These are phyloP conservation scores for Pseudovirgaria hyperparasitica DNA, from an alignment of 2,329 filamentous ascomycete species.

Conservation along the genomic window DNA sequence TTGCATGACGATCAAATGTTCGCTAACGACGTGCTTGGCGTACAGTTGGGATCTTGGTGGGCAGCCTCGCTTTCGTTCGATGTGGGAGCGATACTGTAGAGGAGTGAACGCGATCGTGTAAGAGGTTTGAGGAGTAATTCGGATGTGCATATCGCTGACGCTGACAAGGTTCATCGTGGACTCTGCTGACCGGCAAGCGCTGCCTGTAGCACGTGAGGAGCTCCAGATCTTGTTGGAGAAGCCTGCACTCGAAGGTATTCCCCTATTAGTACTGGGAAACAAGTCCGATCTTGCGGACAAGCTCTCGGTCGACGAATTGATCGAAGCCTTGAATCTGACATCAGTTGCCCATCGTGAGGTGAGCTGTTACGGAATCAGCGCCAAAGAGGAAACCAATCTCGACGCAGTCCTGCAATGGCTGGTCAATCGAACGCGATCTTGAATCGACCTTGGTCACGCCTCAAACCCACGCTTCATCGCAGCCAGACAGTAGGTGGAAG, in stretches of 20 bases:
- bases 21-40: no score
- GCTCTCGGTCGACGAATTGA: constrained; percentile 85
- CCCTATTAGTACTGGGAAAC: constrained; percentile 87
- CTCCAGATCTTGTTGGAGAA: constrained; percentile 81
- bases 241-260: constrained; percentile 74
- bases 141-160: constrained; percentile 14
- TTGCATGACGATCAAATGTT: no score
- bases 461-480: no score
- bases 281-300: constrained; percentile 92
- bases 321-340: constrained; percentile 83
- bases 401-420: constrained; percentile 95
- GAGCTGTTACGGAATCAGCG: constrained; percentile 96
- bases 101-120: constrained; percentile 94
- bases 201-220: constrained; percentile 82
- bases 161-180: constrained; percentile 78
- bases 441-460: no score
- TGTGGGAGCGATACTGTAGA: constrained; percentile 99
- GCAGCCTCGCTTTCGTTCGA: constrained; percentile 89
- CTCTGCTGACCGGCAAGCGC: constrained; percentile 69
- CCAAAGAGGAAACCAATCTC: constrained; percentile 96
- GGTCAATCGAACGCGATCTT: constrained; percentile 78
- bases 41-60: constrained; percentile 87
- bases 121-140: constrained; percentile 19
- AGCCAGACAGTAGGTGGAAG: no score
- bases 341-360: constrained; percentile 84